These are phyloP conservation scores for Globisporangium alternatum DNA, from an alignment of 352 stramenopile species.

Conservation along the genomic window DNA sequence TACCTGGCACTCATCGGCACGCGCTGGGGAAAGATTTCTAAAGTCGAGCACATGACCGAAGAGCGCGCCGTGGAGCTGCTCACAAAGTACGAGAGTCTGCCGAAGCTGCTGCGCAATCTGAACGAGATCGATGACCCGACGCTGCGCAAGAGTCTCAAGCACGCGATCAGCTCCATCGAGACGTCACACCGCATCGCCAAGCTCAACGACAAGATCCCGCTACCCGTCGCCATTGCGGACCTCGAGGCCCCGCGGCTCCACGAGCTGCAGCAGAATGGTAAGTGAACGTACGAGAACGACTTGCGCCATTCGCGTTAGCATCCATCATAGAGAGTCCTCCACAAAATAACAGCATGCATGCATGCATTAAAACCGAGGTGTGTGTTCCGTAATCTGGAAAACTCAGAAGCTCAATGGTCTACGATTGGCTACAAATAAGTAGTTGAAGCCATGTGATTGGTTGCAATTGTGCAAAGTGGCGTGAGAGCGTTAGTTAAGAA, in stretches of 20 bases:
- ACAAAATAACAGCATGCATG: background rate
- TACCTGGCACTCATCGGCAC: slow-evolving; percentile 67
- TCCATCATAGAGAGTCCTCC: slow-evolving; percentile 5
- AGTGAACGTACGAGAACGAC: background rate
- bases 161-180: slow-evolving; percentile 71
- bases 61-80: slow-evolving; percentile 62
- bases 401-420: background rate
- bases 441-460: background rate
- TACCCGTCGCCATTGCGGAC: slow-evolving; percentile 53
- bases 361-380: background rate
- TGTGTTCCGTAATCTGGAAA: background rate
- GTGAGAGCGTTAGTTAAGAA: background rate
- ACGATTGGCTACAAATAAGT: background rate
- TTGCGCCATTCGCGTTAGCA: background rate
- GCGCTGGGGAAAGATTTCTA: slow-evolving; percentile 63
- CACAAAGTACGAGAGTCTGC: slow-evolving; percentile 54
- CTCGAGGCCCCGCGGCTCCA: slow-evolving; percentile 38
- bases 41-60: slow-evolving; percentile 53
- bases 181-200: slow-evolving; percentile 76
- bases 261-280: slow-evolving; percentile 5
- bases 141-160: slow-evolving; percentile 65
- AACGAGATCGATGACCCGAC: slow-evolving; percentile 49
- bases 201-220: slow-evolving; percentile 41
- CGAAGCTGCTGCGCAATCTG: slow-evolving; percentile 55
- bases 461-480: background rate